Evolutionary conservation across 768 basidiomycete genomes (phyloP).

Genomic region (Pulveroboletus sp.): DNA sequence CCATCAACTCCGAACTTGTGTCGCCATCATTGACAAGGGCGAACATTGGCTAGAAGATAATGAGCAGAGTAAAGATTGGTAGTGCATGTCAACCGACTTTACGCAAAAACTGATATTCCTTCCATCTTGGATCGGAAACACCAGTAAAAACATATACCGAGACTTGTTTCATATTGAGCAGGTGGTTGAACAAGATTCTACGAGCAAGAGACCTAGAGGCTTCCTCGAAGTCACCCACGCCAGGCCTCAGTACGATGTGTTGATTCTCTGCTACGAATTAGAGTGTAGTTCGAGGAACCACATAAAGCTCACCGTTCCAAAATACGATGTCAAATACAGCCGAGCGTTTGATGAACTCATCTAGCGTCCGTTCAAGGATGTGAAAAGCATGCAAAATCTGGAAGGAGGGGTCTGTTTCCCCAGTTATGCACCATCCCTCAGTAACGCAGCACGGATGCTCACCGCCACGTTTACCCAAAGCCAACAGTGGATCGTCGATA

Average conservation of each 20-base stretch:
- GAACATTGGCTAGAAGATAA: slow-evolving; percentile 56
- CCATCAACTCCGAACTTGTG: slow-evolving; percentile 7
- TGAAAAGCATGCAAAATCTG: slow-evolving; percentile 62
- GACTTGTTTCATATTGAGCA: slow-evolving; percentile 37
- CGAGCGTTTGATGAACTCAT: slow-evolving; percentile 45
- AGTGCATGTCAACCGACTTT: slow-evolving; percentile 33
- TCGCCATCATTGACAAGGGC: slow-evolving; percentile 56
- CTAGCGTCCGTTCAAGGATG: slow-evolving; percentile 48
- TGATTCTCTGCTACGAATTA: slow-evolving; percentile 36
- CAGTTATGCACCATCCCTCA: background rate
- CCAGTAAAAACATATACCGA: slow-evolving; percentile 44
- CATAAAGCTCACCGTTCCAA: slow-evolving; percentile 43
- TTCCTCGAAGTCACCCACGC: slow-evolving; percentile 31
- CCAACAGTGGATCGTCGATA: slow-evolving; percentile 58
- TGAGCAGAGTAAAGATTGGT: slow-evolving; percentile 7
- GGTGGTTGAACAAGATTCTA: slow-evolving; percentile 47
- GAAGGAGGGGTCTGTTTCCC: slow-evolving; percentile 45
- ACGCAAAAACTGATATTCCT: slow-evolving; percentile 36
- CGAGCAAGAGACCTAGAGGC: slow-evolving; percentile 53
- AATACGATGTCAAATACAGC: slow-evolving; percentile 63
- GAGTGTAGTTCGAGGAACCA: background rate
- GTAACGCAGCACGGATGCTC: slow-evolving; percentile 2
- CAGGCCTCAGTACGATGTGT: slow-evolving; percentile 41
- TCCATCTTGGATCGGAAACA: slow-evolving; percentile 48
- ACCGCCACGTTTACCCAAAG: slow-evolving; percentile 49